Evolutionary conservation across 768 basidiomycete species (phyloP), one percentile per base, ranked within the genome.

Genomic region (Neoboletus brunneissimus): DNA sequence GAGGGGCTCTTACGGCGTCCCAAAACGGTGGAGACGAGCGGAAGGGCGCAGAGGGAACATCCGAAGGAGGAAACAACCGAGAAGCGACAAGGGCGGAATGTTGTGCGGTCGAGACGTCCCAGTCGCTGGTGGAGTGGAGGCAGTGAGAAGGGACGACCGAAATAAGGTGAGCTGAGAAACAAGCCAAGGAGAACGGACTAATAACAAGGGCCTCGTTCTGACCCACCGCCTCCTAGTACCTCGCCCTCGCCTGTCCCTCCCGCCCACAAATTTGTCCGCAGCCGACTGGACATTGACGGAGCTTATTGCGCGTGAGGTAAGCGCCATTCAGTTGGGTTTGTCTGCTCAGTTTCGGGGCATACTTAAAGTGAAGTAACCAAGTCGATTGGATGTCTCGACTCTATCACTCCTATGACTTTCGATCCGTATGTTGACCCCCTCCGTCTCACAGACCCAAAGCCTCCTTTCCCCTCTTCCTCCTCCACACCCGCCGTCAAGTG

Each of bases 401-500:
- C 23, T 6, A 16, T 35, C 55, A 29, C 34, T 29, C 0, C 44
- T 18, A 65, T 69, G 67, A 63, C 65, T 22, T 61, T 67, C 48
- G 68, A 64, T 50, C 54, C 58, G 18, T 70, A 62, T 49, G 32
- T 58, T 60, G 67, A 68, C 56, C 46, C 10, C 11, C 29, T 58
- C 45, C 57, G 20, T 44, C 46, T 64, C 48, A 1, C 67, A 61
- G 61, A 66, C 48, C 13, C 52, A 29, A 43, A 47, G 1, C 12
- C 29, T 12, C 43, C 45, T 8, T 46, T 56, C 13, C 2, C 29
- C 5, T 32, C 34, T 22, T 53, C 65, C 1, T 23, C 35, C 10
- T 51, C 60, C 25, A 25, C 68, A 1, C 64, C 58, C 18, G 66
- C 70, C 16, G 64, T 71, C 20, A 71, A 71, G 56, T 72, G 72